Evolutionary conservation across 257 asterid genomes (phyloP).

Genomic region (Leptodermis oblonga): DNA sequence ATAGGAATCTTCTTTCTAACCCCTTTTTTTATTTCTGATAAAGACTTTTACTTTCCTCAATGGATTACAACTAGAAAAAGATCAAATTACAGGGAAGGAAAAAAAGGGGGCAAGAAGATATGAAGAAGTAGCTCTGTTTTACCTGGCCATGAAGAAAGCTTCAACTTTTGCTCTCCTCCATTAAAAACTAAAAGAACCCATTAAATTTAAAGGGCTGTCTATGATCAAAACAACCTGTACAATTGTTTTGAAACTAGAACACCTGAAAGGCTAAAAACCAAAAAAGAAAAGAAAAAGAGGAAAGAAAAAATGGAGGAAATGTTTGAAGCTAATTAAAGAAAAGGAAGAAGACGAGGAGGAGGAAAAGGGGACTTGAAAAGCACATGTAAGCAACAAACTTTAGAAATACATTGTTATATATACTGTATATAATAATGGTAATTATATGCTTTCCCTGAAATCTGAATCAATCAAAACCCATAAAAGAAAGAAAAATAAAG

Average conservation of each 20-base stretch:
- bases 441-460: constrained; percentile 8
- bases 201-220: constrained; percentile 17
- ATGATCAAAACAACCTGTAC: constrained; percentile 22
- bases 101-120: constrained; percentile 12
- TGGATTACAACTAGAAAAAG: constrained; percentile 30
- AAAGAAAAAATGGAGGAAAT: constrained; percentile 27
- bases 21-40: background rate
- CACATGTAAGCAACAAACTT: constrained; percentile 58
- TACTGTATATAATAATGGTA: background rate
- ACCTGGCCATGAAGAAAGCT: constrained; percentile 53
- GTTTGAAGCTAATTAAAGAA: constrained; percentile 14
- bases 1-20: constrained; percentile 8
- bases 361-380: constrained; percentile 30
- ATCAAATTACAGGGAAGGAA: constrained; percentile 11
- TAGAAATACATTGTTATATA: constrained; percentile 18
- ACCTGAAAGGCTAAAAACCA: background rate
- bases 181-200: constrained; percentile 28
- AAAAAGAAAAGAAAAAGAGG: too few relatives aligned
- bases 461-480: constrained; percentile 21
- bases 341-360: constrained; percentile 4
- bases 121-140: background rate
- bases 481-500: too few relatives aligned
- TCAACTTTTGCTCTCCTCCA: constrained; percentile 29
- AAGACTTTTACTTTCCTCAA: constrained; percentile 4
- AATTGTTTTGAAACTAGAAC: background rate